These are phyloP conservation scores for Fraxinus albicans DNA, from an alignment of 305 asterid species.

Conservation along the genomic window DNA sequence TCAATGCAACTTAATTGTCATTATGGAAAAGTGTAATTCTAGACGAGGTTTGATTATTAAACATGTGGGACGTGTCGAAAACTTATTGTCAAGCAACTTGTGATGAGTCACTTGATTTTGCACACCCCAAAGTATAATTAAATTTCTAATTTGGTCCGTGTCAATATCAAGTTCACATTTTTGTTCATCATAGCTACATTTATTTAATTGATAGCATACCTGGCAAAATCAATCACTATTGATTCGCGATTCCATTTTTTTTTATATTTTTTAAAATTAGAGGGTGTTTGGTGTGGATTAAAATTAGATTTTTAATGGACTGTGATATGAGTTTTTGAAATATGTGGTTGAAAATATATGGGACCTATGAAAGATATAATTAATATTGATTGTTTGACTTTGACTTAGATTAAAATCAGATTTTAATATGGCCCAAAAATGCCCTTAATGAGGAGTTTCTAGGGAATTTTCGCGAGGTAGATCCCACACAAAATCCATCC, in stretches of 20 bases:
- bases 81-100: slow-evolving; percentile 13
- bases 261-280: background rate
- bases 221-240: background rate
- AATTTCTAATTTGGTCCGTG: background rate
- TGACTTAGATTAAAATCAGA: no score
- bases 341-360: no score
- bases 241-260: background rate
- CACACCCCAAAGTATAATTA: background rate
- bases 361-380: no score
- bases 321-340: no score
- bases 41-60: background rate
- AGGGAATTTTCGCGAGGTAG: background rate
- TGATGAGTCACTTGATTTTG: background rate
- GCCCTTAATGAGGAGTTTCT: background rate
- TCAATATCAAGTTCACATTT: background rate
- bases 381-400: no score
- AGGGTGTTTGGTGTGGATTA: no score
- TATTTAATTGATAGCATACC: background rate
- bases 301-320: no score
- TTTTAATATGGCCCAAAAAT: no score
- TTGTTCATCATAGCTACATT: background rate
- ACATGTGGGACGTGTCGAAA: slow-evolving; percentile 27
- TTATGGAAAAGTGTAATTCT: background rate
- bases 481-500: background rate
- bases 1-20: background rate